Evolutionary conservation across 441 rosid species (phyloP).

Genomic region (Adansonia grandidieri): DNA sequence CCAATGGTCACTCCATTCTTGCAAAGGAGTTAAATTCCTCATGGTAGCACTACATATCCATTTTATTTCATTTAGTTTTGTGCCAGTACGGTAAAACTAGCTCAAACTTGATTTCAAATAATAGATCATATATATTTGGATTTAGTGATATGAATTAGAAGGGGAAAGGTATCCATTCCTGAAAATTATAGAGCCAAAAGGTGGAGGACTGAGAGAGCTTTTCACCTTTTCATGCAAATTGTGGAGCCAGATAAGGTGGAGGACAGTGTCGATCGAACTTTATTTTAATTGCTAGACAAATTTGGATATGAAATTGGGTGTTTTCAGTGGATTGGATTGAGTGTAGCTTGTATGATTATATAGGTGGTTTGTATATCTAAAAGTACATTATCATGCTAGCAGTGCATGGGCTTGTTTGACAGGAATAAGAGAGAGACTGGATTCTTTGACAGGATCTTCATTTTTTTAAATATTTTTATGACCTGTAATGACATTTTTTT

Average conservation of each 20-base stretch:
- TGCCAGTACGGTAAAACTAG: too few relatives aligned
- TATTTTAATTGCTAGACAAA: background rate
- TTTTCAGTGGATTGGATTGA: background rate
- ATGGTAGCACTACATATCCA: background rate
- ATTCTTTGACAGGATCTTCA: background rate
- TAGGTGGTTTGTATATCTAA: background rate
- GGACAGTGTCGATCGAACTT: background rate
- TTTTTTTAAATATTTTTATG: background rate
- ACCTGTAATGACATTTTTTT: background rate
- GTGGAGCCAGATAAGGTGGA: background rate
- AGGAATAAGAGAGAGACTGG: background rate
- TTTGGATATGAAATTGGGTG: background rate
- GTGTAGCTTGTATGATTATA: background rate
- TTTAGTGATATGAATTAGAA: background rate
- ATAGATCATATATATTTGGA: background rate
- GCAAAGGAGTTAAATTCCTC: background rate
- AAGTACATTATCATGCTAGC: background rate
- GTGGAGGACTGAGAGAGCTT: background rate
- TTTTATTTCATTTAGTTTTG: background rate
- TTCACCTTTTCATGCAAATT: background rate
- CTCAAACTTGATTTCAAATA: background rate
- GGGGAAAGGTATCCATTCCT: background rate
- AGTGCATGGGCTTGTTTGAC: background rate
- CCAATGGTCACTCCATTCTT: background rate
- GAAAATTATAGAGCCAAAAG: background rate